Conservation (phyloP, 208 protist genomes). For the Hexamita inflata region DNA sequence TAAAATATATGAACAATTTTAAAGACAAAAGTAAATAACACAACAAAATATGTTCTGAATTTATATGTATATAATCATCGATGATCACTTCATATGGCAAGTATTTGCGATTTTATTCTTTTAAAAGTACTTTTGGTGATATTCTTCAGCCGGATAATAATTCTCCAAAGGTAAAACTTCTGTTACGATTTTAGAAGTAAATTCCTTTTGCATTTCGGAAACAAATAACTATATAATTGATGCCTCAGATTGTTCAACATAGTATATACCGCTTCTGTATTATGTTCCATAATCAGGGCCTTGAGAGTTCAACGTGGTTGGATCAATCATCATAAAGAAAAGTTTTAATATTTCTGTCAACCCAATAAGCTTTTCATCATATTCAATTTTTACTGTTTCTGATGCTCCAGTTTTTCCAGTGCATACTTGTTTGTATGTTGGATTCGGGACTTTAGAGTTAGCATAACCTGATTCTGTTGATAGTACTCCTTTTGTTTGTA, state of each 20-base stretch:
- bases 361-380: constrained; percentile 28
- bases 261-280: constrained; percentile 35
- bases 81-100: no score
- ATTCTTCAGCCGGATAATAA: constrained; percentile 18
- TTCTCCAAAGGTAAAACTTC: constrained; percentile 4
- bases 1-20: no score
- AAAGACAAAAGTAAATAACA: no score
- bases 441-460: no score
- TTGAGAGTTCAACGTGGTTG: constrained; percentile 32
- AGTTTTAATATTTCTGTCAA: constrained; percentile 23
- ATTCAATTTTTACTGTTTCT: constrained; percentile 34
- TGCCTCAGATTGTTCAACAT: background rate
- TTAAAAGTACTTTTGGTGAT: constrained; percentile 26
- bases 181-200: background rate
- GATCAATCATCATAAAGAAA: constrained; percentile 32
- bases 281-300: constrained; percentile 30
- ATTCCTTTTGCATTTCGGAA: background rate
- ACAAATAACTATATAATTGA: background rate
- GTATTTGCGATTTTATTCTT: no score
- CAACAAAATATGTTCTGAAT: no score
- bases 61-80: no score
- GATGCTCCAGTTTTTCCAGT: constrained; percentile 27
- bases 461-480: constrained; percentile 26
- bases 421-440: constrained; percentile 38
- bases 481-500: constrained; percentile 22